Conservation (phyloP, 169 alveolate genomes). For the Babesia microti region DNA sequence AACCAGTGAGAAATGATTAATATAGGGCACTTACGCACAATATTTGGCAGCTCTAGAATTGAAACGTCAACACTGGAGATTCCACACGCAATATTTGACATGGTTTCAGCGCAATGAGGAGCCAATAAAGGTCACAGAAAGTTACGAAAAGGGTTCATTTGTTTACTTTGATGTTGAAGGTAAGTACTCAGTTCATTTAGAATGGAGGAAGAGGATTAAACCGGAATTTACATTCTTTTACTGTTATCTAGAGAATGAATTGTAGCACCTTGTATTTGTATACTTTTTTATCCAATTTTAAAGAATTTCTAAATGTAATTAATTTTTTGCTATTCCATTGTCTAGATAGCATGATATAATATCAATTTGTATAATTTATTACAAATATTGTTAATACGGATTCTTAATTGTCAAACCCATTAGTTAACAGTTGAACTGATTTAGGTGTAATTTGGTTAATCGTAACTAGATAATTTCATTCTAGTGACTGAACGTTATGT, state of each 20-base stretch:
- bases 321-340: too few species aligned
- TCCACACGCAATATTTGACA: conserved; percentile 38
- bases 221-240: conserved; percentile 20
- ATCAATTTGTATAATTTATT: too few species aligned
- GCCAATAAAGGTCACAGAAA: conserved; percentile 21
- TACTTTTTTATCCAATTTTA: too few species aligned
- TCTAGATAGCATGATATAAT: too few species aligned
- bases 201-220: conserved; percentile 13
- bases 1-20: conserved; percentile 25
- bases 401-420: too few species aligned
- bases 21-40: conserved; percentile 43
- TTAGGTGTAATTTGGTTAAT: too few species aligned
- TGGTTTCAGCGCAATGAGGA: conserved; percentile 46
- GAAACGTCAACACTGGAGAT: conserved; percentile 43
- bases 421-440: too few species aligned
- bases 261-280: too few species aligned
- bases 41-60: conserved; percentile 48
- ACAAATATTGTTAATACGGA: too few species aligned
- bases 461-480: too few species aligned
- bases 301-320: too few species aligned
- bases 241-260: conserved; percentile 7
- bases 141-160: conserved; percentile 10
- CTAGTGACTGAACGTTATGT: too few species aligned
- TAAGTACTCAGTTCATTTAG: conserved; percentile 7
- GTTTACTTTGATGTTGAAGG: conserved; percentile 20